A percentile compares a stretch with the other conserved stretches of the same genome.
Evolutionary conservation across 345 rosid species (phyloP).

Genomic region (Salix dunnii): DNA sequence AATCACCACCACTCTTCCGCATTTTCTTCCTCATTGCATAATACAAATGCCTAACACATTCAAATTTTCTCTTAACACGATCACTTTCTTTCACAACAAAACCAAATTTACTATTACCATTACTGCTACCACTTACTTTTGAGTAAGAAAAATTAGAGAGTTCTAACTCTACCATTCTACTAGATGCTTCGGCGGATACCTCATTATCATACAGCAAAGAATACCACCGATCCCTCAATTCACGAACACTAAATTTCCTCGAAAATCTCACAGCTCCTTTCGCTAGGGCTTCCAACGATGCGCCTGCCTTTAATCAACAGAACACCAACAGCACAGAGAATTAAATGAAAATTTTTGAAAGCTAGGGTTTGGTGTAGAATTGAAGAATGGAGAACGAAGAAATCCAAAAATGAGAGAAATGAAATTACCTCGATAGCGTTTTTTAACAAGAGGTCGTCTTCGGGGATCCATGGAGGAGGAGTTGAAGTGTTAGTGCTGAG

Average conservation of each 20-base stretch:
- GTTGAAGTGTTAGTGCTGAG: too few relatives aligned
- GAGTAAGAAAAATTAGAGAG: conserved; percentile 13
- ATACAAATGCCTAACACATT: conserved; percentile 34
- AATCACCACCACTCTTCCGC: background rate
- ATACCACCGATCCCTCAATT: conserved; percentile 80
- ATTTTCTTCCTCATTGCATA: conserved; percentile 15
- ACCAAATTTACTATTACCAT: conserved; percentile 40
- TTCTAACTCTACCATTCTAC: conserved; percentile 62
- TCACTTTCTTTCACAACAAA: conserved; percentile 40
- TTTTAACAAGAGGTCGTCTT: conserved; percentile 76
- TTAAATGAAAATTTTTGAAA: background rate
- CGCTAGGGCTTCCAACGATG: conserved; percentile 94
- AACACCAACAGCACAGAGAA: background rate
- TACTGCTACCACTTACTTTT: background rate
- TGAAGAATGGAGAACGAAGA: background rate
- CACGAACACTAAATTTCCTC: conserved; percentile 54
- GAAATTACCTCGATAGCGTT: conserved; percentile 65
- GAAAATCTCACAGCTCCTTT: conserved; percentile 94
- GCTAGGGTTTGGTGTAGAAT: too few relatives aligned
- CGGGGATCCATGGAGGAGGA: conserved; percentile 54
- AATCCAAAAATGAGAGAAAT: background rate
- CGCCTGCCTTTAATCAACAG: conserved; percentile 58
- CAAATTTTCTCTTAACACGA: conserved; percentile 60
- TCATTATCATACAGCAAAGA: conserved; percentile 80
- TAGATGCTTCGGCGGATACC: conserved; percentile 73